Conservation (phyloP, 2,329 filamentous ascomycete genomes). For the Dactylonectria macrodidyma region DNA sequence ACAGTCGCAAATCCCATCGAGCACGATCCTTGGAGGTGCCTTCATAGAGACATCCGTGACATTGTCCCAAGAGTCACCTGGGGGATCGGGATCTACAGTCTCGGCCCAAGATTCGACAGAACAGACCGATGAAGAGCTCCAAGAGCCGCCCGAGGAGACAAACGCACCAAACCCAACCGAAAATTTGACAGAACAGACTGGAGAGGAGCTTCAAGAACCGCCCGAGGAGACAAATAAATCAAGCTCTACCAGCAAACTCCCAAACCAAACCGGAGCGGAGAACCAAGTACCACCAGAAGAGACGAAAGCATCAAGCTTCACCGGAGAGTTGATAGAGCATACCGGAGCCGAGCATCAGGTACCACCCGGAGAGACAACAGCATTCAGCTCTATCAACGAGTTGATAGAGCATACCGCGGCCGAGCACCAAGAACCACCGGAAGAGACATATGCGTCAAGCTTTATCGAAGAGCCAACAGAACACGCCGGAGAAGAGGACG, state of each 20-base stretch:
- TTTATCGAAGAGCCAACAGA: neutral
- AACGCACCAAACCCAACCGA: neutral
- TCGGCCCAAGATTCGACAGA: conserved; percentile 2
- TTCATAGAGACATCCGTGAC: neutral
- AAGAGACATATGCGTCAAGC: neutral
- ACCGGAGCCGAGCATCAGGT: neutral
- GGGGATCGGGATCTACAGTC: neutral
- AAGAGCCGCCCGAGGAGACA: neutral
- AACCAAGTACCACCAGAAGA: neutral
- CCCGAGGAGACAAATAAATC: neutral
- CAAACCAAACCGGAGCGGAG: neutral
- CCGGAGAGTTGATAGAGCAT: neutral
- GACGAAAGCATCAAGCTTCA: neutral
- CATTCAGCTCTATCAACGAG: neutral
- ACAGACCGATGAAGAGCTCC: neutral
- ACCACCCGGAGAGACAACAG: neutral
- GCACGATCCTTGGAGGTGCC: conserved; percentile 3
- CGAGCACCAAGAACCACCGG: neutral
- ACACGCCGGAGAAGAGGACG: neutral
- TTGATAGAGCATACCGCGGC: neutral
- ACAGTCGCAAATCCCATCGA: conserved; percentile 12
- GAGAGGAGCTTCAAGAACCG: neutral
- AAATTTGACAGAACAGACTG: neutral
- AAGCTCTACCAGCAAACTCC: neutral
- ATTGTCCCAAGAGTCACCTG: neutral